Conservation (phyloP, 164 flowering plant genomes). For the Vitis rotundifolia region DNA sequence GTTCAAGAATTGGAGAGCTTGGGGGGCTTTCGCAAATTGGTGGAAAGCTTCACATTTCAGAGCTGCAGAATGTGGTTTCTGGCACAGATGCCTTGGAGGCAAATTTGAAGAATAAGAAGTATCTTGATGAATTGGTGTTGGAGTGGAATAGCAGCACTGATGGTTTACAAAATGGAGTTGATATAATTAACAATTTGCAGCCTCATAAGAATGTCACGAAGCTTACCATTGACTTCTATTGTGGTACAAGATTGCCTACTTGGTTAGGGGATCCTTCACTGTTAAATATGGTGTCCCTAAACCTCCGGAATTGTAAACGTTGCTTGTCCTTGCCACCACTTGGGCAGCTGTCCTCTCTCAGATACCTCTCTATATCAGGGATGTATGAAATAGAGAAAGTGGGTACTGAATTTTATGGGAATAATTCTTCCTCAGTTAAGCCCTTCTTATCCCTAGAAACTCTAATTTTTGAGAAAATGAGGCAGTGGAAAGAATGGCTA, state of each 20-base stretch:
- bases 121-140: slow-evolving; percentile 8
- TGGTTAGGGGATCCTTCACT: slow-evolving; percentile 16
- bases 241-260: slow-evolving; percentile 16
- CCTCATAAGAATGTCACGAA: slow-evolving; percentile 12
- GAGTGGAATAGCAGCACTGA: slow-evolving; percentile 3
- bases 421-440: background rate
- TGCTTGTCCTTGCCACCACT: slow-evolving; percentile 13
- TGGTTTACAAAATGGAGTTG: background rate
- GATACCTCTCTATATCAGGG: slow-evolving; percentile 3
- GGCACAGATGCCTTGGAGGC: slow-evolving; percentile 14
- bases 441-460: slow-evolving; percentile 9
- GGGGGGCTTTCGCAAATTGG: background rate
- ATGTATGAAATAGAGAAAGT: background rate
- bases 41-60: slow-evolving; percentile 5
- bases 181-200: slow-evolving; percentile 3
- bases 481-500: slow-evolving; percentile 17
- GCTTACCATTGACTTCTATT: slow-evolving; percentile 5
- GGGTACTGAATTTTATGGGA: slow-evolving; percentile 14
- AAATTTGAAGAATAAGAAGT: slow-evolving; percentile 10
- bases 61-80: slow-evolving; percentile 14
- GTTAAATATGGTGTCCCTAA: background rate
- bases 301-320: background rate
- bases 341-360: slow-evolving; percentile 15
- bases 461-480: slow-evolving; percentile 4
- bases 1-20: slow-evolving; percentile 5